Base-by-base conservation (phyloP, 208 protist genomes). In the Trypanosoma platydactyli region DNA sequence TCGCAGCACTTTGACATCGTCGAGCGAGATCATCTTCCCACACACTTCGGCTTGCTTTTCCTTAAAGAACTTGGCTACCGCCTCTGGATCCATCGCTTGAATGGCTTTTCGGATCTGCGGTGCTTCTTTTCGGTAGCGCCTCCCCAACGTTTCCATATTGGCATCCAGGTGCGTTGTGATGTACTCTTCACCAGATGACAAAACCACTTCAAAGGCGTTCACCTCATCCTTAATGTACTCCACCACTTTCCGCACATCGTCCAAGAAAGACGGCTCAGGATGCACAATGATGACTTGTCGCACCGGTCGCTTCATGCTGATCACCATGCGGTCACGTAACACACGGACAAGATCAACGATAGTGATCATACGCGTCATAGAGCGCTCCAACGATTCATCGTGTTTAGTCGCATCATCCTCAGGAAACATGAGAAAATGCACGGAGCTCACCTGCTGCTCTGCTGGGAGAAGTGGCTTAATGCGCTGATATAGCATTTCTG, bases 401-500 rank as follows among this genome's bases (percentile, higher is more conserved):
- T 98, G 83, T 46, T 84, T 73, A 35, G 69, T 53, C 27, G 55
- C 52, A 64, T 98, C 76, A 42, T 86, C 78, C 30, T 97, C 81
- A 44, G 96, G 94, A 38, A 99, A 79, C 78, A 97, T 89, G 33
- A 89, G 75, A 77, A 98, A 98, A 71, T 98, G 97, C 41, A 99
- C 92, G 3, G 84, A 96, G 71, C 93, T 82, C 52, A 92, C 81
- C 56, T 88, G 84, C 49, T 97, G 67, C 7, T 79, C 80, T 5
- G 69, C 64, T 29, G 97, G 92, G 25, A 99, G 80, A 0, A 91
- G 62, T 40, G 77, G 80, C 55, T 92, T 96, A 27, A 99, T 94
- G 58, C 95, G 92, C 76, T 98, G 98, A 87, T 99, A 99, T 63
- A 99, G 77, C 59, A 91, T 88, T 72, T 99, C 99, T 11, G 93